A percentile compares a stretch with the other conserved stretches of the same genome.
phyloP scores from a whole-genome alignment of 202 grass and related monocot genomes.

The Musa balbisiana region DNA sequence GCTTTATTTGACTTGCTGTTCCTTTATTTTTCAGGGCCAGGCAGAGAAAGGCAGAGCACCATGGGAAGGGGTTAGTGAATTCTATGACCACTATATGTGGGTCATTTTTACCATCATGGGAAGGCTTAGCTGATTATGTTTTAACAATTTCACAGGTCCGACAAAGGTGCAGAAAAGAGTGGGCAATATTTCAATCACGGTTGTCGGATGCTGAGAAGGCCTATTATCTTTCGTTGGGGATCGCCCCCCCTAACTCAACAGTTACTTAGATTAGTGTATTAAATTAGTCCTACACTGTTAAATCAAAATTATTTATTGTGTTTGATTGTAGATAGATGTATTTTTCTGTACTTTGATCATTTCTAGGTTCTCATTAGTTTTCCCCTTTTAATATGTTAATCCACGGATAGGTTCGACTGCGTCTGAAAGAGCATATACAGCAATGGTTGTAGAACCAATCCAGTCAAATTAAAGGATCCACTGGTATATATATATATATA shows the following conservation, averaged over 20 bases:
- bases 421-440: no score
- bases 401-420: no score
- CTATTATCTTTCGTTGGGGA: conserved; percentile 60
- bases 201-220: conserved; percentile 73
- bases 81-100: not conserved
- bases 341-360: not conserved
- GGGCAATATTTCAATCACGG: conserved; percentile 65
- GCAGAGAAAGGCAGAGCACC: conserved; percentile 61
- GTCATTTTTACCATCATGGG: not conserved
- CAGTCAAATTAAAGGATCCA: no score
- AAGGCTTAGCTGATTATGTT: not conserved
- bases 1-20: conserved; percentile 17
- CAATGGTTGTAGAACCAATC: no score
- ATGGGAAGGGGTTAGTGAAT: conserved; percentile 76
- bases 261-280: not conserved
- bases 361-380: no score
- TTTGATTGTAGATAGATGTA: conserved; percentile 2
- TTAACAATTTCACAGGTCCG: conserved; percentile 42
- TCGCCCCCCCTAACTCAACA: conserved; percentile 54
- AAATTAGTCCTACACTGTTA: not conserved
- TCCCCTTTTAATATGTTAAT: no score
- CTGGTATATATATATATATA: no score
- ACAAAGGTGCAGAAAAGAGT: conserved; percentile 83
- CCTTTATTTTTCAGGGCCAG: conserved; percentile 47
- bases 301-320: not conserved